Evolutionary conservation across 805 yeast species (phyloP), one percentile per base, ranked within the genome.

Genomic region (Aciculoconidium aculeatum): DNA sequence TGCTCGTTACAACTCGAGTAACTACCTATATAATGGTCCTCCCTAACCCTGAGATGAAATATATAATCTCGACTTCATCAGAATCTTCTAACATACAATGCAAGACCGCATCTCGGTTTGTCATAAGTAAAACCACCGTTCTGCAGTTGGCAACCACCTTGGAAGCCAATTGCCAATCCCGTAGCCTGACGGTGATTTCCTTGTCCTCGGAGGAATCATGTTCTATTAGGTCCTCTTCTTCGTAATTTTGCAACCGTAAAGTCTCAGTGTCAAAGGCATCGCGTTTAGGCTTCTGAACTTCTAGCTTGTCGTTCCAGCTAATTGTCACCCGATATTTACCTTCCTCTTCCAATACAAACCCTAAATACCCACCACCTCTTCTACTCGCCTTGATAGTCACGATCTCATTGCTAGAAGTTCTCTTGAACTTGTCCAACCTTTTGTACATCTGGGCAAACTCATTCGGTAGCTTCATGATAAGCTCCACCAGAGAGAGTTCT

Each of bases 131-230:
- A 6, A 79, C 68, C 28, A 78, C 72, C 5, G 75, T 73, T 33
- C 74, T 72, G 46, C 85, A 77, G 2, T 70, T 59, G 16, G 75
- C 76, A 27, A 79, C 74, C 20, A 82, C 61, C 44, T 62, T 70
- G 4, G 77, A 61, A 1, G 84, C 82, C 36, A 75, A 55, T 42
- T 66, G 75, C 90, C 90, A 82, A 48, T 80, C 85, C 42, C 62
- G 71, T 14, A 75, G 55, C 41, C 65, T 66, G 16, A 82, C 71
- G 15, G 65, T 55, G 2, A 80, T 67, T 21, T 65, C 73, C 32
- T 55, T 53, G 11, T 62, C 70, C 15, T 56, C 57, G 6, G 31
- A 28, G 1, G 13, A 25, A 11, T 46, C 48, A 15, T 15, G 18
- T 15, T 22, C 27, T 8, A 21, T 14, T 20, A 19, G 23, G 9